phyloP scores from a whole-genome alignment of 176 grass and related monocot species.

The Pontederia paniculata region DNA sequence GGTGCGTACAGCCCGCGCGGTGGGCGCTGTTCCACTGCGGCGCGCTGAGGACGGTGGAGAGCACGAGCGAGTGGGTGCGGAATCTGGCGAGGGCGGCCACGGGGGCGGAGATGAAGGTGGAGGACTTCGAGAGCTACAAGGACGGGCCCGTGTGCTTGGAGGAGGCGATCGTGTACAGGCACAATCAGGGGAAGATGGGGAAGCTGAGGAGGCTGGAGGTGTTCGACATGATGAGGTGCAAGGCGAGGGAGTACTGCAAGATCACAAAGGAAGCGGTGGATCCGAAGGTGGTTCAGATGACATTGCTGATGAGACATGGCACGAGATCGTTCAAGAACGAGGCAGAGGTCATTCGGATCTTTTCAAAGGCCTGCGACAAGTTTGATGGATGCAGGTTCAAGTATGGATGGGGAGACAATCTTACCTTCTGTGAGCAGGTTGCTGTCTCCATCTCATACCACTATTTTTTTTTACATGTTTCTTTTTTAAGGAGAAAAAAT shows the following conservation, averaged over 20 bases:
- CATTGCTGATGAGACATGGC: constrained; percentile 3
- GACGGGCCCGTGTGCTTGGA: constrained; percentile 15
- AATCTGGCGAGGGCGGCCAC: constrained; percentile 6
- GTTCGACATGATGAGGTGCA: constrained; percentile 16
- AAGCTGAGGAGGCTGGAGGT: constrained; percentile 6
- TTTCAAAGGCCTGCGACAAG: neutral
- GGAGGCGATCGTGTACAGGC: constrained; percentile 27
- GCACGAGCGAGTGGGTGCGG: constrained; percentile 12
- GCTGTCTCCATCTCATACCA: no score
- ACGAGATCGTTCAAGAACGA: constrained; percentile 14
- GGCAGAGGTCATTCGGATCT: neutral
- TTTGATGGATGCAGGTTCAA: neutral
- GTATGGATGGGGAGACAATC: constrained; percentile 1
- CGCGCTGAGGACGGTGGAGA: constrained; percentile 5
- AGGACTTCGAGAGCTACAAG: neutral
- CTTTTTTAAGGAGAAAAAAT: no score
- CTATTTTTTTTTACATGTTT: no score
- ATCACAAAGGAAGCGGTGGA: neutral
- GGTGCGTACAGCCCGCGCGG: constrained; percentile 9
- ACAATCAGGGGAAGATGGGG: constrained; percentile 20
- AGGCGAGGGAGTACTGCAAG: constrained; percentile 4
- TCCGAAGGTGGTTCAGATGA: neutral
- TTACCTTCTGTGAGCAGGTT: constrained; percentile 19
- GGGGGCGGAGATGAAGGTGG: constrained; percentile 8
- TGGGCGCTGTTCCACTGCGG: constrained; percentile 30